Evolutionary conservation across 73 alveolate species (phyloP), one percentile per base, ranked within the genome.

Genomic region (Stentor roeselii): DNA sequence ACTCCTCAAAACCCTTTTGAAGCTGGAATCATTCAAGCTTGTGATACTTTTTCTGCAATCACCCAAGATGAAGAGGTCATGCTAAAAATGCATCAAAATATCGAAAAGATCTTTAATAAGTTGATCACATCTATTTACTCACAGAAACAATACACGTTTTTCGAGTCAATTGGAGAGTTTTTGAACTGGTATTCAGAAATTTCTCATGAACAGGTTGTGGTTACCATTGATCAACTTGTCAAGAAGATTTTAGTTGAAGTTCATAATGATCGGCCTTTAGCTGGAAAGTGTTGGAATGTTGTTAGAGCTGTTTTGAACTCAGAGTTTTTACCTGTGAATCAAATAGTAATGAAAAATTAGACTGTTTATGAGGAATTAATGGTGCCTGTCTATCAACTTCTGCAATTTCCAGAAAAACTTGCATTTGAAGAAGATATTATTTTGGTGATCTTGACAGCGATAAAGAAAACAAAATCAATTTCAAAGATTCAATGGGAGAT

Each of bases 401-500:
- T 76, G 2, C 36, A 34, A 38, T n/a, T n/a, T 37, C 84, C 76
- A 21, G 0, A 39, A 15, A 30, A 34, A 37, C n/a, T 37, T 15
- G 0, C 34, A 15, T 76, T 76, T 76, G 84, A 21, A 35, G 84
- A 76, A 36, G 84, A 76, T 41, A 76, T 76, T 76, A n/a, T 76
- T 76, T 15, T 21, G 6, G 60, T 37, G 0, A 21, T 1, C 1
- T 15, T 39, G 60, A 27, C 40, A 14, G n/a, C 39, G 6, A 76
- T 76, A 67, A 76, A 39, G 59, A 34, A 76, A 76, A 41, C 36
- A n/a, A 21, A 76, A 76, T 36, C 0, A 14, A 67, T 76, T 15
- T 27, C 84, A 21, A 21, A 37, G 32, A 41, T 76, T 37, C 82
- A 41, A 76, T 76, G 84, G 84, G 84, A 76, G 39, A n/a, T 76